A percentile compares a stretch with the other conserved stretches of the same genome.
phyloP scores from a whole-genome alignment of 1,284 basidiomycete species.

The Schizophyllum amplum region DNA sequence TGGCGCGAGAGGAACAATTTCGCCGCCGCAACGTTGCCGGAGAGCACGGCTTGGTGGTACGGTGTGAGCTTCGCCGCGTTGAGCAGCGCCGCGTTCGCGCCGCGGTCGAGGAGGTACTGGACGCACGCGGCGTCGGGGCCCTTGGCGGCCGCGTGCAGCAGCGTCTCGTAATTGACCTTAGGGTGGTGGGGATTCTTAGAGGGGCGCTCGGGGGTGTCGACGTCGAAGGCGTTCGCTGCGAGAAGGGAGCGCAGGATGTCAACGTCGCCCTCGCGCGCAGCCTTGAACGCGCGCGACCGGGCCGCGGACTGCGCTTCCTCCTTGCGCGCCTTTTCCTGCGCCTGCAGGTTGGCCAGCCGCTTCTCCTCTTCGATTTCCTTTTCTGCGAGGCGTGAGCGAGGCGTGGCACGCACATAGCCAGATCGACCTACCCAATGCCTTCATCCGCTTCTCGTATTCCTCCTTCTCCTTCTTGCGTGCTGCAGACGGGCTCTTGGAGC shows the following conservation, averaged over 20 bases:
- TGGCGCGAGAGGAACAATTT: slow-evolving; percentile 24
- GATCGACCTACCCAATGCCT: slow-evolving; percentile 22
- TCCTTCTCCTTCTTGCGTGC: slow-evolving; percentile 21
- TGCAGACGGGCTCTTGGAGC: neutral
- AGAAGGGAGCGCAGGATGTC: slow-evolving; percentile 18
- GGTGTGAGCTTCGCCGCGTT: slow-evolving; percentile 24
- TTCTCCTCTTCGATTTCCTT: slow-evolving; percentile 23
- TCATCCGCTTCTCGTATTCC: slow-evolving; percentile 23
- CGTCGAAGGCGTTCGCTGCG: slow-evolving; percentile 23
- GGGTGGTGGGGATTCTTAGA: slow-evolving; percentile 15
- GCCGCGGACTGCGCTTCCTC: slow-evolving; percentile 17
- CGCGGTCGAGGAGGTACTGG: slow-evolving; percentile 28
- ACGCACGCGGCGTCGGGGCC: slow-evolving; percentile 21
- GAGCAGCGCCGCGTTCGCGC: slow-evolving; percentile 15
- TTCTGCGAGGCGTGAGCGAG: slow-evolving; percentile 15
- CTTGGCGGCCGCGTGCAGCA: slow-evolving; percentile 26
- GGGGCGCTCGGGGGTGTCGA: slow-evolving; percentile 21
- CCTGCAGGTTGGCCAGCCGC: slow-evolving; percentile 18
- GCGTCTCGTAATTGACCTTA: slow-evolving; percentile 18
- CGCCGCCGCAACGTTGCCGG: slow-evolving; percentile 23
- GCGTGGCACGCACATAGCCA: neutral
- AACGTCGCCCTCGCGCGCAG: slow-evolving; percentile 21
- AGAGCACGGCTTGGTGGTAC: slow-evolving; percentile 25
- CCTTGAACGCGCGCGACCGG: slow-evolving; percentile 22
- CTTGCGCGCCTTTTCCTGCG: slow-evolving; percentile 18